Evolutionary conservation across 1,284 basidiomycete genomes (phyloP), one percentile per base, ranked within the genome.

Genomic region (Cutaneotrichosporon cyanovorans): DNA sequence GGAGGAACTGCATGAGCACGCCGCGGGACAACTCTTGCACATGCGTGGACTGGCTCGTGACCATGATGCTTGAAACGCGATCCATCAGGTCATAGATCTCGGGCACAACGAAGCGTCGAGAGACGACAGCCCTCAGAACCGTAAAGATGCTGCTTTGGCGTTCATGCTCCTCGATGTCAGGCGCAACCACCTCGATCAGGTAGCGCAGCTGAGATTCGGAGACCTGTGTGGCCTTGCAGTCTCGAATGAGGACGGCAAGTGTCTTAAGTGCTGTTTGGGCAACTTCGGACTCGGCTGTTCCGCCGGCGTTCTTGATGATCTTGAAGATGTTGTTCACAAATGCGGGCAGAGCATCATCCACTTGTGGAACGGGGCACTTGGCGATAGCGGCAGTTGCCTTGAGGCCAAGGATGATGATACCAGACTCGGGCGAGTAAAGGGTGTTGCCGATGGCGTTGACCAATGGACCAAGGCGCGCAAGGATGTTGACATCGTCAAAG

Each of bases 71-170:
- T 2, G 88, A 83, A n/a, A 98, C 83, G 55, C 84, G 84, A 55
- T 90, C 87, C 92, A 98, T 97, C 34, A 95, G 74, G 67, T 98
- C 92, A 75, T 99, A 98, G 42, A 99, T 84, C 70, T 98, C 95
- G 1, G 89, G 87, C 1, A 95, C 88, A 36, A 97, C 84, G 54
- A 98, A 87, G 61, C 86, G 87, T 25, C 92, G 82, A 4, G 84
- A 76, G 16, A 98, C 83, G 58, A 98, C 88, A 10, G 91, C 86
- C n/a, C 90, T 83, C 15, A 99, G 79, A 57, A 98, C 79, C 0
- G 85, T 77, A 68, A 99, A 98, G 12, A 92, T 83, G 12, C 87
- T 79, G 2, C 78, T 78, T 70, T 98, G 95, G 7, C 88, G 82
- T n/a, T 76, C 76, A 1, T 86, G 83, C 46, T 98, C 95, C 68